Base-by-base conservation (phyloP, 1,139 yeast genomes). In the Blastobotrys buckinghamii region DNA sequence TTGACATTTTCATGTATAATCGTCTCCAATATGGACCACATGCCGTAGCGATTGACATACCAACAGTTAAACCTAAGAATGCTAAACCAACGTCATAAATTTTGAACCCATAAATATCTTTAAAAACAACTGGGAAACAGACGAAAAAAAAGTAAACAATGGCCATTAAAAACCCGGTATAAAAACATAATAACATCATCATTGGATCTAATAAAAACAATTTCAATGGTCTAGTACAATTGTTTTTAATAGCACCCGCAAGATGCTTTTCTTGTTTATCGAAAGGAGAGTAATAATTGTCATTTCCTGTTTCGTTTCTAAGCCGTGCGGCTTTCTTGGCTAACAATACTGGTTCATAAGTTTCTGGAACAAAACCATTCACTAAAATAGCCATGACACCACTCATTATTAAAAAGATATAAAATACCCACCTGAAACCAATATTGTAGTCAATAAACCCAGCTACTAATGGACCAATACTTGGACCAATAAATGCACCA, bases 401-500 rank as follows among this genome's bases (percentile, higher is more conserved):
- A 8, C 84, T 79, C 64, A 82, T 80, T 2, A 87, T 85, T 68
- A 83, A 68, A 56, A 82, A 73, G 13, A 81, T 79, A 72, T 84
- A 78, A 44, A 79, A 78, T 64, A 68, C 77, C 90, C 77, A 78
- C 70, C 74, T 76, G 72, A 65, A 84, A 45, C 73, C 70, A 48
- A 76, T 69, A 50, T 71, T 67, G 6, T 73, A 74, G 49, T 76
- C 74, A 50, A 85, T 74, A 52, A 82, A 82, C 1, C 88, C 90
- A 37, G 84, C 78, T 7, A 82, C 75, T 12, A 84, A 59, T 3
- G 89, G 92, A 0, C 92, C 94, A 16, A 84, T 55, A 1, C 82
- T 78, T 0, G 95, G 94, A 1, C 92, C 95, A 12, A 82, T 67
- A 60, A 84, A 83, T 1, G 92, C 89, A 20, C 86, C 76, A 50